Evolutionary conservation across 495 filamentous ascomycete species (phyloP).

Genomic region (Acidiella bohemica): DNA sequence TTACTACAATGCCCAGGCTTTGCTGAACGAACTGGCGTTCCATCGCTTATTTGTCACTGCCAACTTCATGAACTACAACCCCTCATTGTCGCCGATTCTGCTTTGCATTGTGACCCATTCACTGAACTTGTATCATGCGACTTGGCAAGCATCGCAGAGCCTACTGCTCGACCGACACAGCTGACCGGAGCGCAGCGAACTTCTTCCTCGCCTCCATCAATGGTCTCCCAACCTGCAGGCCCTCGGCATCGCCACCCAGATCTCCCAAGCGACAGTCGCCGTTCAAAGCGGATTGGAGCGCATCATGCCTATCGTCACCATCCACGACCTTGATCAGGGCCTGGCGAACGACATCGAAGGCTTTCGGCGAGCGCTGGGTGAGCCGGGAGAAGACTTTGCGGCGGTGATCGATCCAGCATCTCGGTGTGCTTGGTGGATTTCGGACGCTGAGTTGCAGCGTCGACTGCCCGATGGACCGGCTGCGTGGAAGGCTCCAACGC

Average conservation of each 20-base stretch:
- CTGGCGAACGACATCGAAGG: background rate
- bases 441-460: no score
- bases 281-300: background rate
- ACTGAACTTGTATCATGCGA: background rate
- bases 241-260: constrained; percentile 1
- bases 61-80: constrained; percentile 8
- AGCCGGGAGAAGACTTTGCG: background rate
- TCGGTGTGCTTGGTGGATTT: no score
- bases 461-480: no score
- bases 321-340: background rate
- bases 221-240: constrained; percentile 1
- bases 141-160: background rate
- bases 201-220: background rate
- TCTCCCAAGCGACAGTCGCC: background rate
- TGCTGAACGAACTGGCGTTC: constrained; percentile 11
- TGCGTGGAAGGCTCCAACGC: no score
- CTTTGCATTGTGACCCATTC: background rate
- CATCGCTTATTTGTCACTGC: constrained; percentile 7
- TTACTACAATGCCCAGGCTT: constrained; percentile 6
- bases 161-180: background rate
- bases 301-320: background rate
- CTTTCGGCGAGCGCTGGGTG: background rate
- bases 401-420: no score
- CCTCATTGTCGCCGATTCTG: background rate
- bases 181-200: background rate